Conservation (phyloP, 2,329 filamentous ascomycete species). For the Penicillium sp. region DNA sequence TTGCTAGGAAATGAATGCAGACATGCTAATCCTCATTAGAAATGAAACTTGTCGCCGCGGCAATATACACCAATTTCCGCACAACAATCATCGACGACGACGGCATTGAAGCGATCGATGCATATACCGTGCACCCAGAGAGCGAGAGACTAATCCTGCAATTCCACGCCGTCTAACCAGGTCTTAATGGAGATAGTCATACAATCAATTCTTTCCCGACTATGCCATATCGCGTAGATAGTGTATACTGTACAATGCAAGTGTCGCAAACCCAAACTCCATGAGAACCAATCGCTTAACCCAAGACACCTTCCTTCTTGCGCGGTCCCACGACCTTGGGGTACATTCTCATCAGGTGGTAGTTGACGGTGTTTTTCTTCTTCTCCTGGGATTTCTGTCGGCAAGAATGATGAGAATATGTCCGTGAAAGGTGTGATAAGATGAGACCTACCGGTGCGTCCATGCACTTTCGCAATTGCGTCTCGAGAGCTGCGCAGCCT, state of each 20-base stretch:
- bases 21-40: slow-evolving; percentile 41
- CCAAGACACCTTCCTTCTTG: slow-evolving; percentile 53
- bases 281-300: slow-evolving; percentile 19
- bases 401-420: no score
- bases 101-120: slow-evolving; percentile 60
- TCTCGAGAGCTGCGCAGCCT: slow-evolving; percentile 56
- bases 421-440: slow-evolving; percentile 1
- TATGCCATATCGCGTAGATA: slow-evolving; percentile 18
- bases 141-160: slow-evolving; percentile 55
- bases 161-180: slow-evolving; percentile 40
- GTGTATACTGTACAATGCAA: slow-evolving; percentile 26
- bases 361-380: slow-evolving; percentile 80
- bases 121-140: slow-evolving; percentile 56
- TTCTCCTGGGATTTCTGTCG: slow-evolving; percentile 52
- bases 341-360: slow-evolving; percentile 74
- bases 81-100: slow-evolving; percentile 57
- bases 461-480: slow-evolving; percentile 65
- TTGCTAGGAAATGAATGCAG: not conserved
- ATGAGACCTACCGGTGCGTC: slow-evolving; percentile 64
- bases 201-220: slow-evolving; percentile 19
- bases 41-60: slow-evolving; percentile 65
- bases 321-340: slow-evolving; percentile 65
- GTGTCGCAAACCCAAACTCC: slow-evolving; percentile 20
- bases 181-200: slow-evolving; percentile 12
- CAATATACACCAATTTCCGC: slow-evolving; percentile 63